Base-by-base conservation (phyloP, 371 early-diverging fungal species). In the Rhizopus delemar region DNA sequence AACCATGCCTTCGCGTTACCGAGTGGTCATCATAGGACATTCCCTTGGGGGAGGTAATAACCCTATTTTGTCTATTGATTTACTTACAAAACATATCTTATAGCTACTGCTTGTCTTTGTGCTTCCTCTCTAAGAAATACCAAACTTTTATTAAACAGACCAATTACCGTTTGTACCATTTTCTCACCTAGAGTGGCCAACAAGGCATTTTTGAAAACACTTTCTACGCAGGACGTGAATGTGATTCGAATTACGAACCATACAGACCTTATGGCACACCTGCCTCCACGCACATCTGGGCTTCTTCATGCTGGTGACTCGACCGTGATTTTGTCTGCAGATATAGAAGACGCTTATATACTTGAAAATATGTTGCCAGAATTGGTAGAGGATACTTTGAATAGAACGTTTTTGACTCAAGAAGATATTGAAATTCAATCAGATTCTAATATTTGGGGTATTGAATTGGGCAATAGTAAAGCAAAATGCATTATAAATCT, bases 71-170 rank as follows among this genome's bases (percentile, higher is more conserved):
- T 39, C 12, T 39, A 9, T 39, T 16, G 11, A 1, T 60, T 45
- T 46, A 32, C 35, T 32, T 33, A 13, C 6, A 57, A 46, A 9
- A 39, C 0, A 7, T 9, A 2, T 39, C 1, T 5, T 43, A 32
- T 62, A 75, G 76, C 73, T 39, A 70, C 70, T 22, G 76, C 73
- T 7, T 65, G 73, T 35, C 53, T 75, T 22, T 75, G 76, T 58
- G 73, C 76, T 55, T 75, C 62, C 9, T 72, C 76, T 5, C 43
- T 75, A n/a, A 60, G 68, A 32, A 70, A 67, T 3, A 76, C 73
- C 0, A 56, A 63, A 35, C 50, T 75, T 33, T 59, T 75, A 6
- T 56, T 62, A 29, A 57, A 72, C 46, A 60, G 76, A 41, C 15
- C 46, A 0, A 70, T 75, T 3, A 64, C 68, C 3, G 64, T 73